A percentile compares a stretch with the other conserved stretches of the same genome.
Evolutionary conservation across 179 eudicot genomes (phyloP).

Genomic region (Heliamphora pulchella): DNA sequence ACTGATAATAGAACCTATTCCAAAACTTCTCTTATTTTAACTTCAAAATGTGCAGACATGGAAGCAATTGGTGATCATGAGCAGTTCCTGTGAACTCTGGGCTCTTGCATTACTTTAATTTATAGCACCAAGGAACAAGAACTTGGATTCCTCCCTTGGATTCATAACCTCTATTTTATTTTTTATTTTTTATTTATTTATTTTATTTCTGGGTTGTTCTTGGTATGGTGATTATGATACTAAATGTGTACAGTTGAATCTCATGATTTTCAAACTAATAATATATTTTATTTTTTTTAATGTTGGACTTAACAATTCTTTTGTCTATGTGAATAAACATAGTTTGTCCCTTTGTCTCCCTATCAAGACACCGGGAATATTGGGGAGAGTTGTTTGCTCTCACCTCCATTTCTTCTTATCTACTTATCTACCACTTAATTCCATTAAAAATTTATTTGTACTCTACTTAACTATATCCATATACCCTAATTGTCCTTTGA

Average conservation of each 20-base stretch:
- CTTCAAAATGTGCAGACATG: no score
- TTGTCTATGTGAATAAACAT: constrained; percentile 21
- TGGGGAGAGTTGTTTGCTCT: constrained; percentile 21
- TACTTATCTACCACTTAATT: not conserved
- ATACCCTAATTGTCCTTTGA: no score
- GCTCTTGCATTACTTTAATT: no score
- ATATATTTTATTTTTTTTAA: not conserved
- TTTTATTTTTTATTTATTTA: not conserved
- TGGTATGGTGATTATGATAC: constrained; percentile 11
- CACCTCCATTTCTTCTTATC: not conserved
- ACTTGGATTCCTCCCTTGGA: no score
- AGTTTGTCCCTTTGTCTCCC: constrained; percentile 36
- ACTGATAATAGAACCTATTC: no score
- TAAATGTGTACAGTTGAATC: constrained; percentile 1
- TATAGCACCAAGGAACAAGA: no score
- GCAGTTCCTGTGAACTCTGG: no score
- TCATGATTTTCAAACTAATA: constrained; percentile 1
- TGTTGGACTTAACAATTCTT: not conserved
- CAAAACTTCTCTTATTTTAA: no score
- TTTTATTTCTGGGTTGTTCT: constrained; percentile 24
- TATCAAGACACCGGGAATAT: constrained; percentile 41
- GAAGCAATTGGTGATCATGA: no score
- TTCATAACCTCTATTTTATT: no score
- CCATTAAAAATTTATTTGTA: no score
- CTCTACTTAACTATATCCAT: no score